Conservation (phyloP, 441 rosid genomes). For the Populus hybrid region DNA sequence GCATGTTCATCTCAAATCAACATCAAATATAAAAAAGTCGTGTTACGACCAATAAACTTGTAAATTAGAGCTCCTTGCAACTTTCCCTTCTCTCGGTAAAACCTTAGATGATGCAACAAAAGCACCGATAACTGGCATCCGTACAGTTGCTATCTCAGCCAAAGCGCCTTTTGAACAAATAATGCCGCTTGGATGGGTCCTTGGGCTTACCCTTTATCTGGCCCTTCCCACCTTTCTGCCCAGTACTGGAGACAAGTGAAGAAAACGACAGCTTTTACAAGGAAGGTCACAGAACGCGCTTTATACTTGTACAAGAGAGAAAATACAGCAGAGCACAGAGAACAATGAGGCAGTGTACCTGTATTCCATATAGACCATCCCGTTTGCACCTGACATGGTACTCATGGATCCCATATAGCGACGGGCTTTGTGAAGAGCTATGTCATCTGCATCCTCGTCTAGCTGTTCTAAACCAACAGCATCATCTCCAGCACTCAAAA, state of each 20-base stretch:
- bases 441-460: conserved; percentile 91
- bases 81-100: not conserved
- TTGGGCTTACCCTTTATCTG: conserved; percentile 60
- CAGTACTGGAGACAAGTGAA: conserved; percentile 41
- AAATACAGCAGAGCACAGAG: not conserved
- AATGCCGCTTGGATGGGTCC: conserved; percentile 81
- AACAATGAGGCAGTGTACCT: conserved; percentile 32
- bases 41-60: not conserved
- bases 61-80: not conserved
- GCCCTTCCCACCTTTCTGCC: conserved; percentile 43
- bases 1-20: not conserved
- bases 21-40: not conserved
- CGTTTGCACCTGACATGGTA: conserved; percentile 83
- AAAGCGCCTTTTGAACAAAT: conserved; percentile 66
- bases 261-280: too few relatives aligned
- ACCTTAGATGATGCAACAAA: not conserved
- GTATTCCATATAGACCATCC: conserved; percentile 94
- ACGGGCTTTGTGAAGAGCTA: conserved; percentile 74
- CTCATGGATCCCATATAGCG: conserved; percentile 70
- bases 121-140: not conserved
- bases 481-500: conserved; percentile 83
- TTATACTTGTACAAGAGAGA: not conserved
- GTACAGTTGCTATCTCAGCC: conserved; percentile 27
- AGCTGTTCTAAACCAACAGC: conserved; percentile 78
- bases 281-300: not conserved